phyloP scores from a whole-genome alignment of 768 basidiomycete species.

The Phaeotremella skinneri region DNA sequence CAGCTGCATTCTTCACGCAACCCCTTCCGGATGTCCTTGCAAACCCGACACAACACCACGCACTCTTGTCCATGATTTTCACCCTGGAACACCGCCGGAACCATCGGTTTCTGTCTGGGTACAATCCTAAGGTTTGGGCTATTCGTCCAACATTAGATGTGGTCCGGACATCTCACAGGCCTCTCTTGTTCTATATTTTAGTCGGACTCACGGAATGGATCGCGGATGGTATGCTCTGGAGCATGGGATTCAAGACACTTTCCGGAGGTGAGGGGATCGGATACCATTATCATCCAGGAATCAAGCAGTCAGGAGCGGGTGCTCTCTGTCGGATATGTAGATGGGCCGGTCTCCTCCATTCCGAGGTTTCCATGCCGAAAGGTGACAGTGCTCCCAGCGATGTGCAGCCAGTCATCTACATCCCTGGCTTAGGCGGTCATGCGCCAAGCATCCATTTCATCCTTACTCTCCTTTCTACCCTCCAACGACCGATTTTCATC shows the following conservation, averaged over 20 bases:
- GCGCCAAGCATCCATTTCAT: conserved; percentile 12
- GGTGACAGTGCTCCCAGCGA: neutral
- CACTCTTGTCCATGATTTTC: conserved; percentile 8
- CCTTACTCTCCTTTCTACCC: conserved; percentile 1
- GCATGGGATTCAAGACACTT: conserved; percentile 8
- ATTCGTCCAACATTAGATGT: conserved; percentile 1
- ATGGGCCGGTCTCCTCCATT: neutral
- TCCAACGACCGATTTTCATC: conserved; percentile 14
- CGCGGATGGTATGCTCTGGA: conserved; percentile 4
- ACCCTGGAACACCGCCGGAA: conserved; percentile 16
- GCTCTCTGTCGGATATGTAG: neutral
- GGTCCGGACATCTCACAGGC: conserved; percentile 2
- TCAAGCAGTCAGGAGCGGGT: neutral
- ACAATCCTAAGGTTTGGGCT: conserved; percentile 7
- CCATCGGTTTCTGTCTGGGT: conserved; percentile 14
- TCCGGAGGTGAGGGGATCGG: neutral
- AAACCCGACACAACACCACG: conserved; percentile 13
- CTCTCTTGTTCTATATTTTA: conserved; percentile 8
- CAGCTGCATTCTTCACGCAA: conserved; percentile 16
- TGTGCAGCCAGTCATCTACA: conserved; percentile 14
- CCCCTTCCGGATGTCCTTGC: neutral
- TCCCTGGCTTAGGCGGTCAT: conserved; percentile 19
- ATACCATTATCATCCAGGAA: conserved; percentile 15
- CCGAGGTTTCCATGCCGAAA: no score
- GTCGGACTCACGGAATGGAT: neutral